phyloP scores from a whole-genome alignment of 2,329 filamentous ascomycete genomes.

The Hymenoscyphus linearis region DNA sequence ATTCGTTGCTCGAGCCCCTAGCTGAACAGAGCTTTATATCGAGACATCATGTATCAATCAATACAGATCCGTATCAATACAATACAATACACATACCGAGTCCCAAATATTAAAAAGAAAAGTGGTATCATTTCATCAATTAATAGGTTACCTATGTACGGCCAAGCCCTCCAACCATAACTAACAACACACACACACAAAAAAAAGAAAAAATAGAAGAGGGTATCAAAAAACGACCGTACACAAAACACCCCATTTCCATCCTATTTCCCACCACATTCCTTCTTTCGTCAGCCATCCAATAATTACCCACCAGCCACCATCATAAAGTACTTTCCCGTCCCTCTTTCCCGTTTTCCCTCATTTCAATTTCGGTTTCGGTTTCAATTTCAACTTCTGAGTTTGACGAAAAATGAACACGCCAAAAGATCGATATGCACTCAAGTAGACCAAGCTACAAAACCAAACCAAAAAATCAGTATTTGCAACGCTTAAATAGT shows the following conservation, averaged over 20 bases:
- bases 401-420: background rate
- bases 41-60: background rate
- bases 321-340: background rate
- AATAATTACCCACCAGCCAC: background rate
- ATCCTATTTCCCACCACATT: background rate
- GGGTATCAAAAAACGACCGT: background rate
- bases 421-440: background rate
- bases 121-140: background rate
- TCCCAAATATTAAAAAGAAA: background rate
- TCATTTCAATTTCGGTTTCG: no score
- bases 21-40: no score
- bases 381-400: no score
- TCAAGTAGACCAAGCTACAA: constrained; percentile 30
- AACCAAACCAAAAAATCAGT: constrained; percentile 21
- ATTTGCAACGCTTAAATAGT: constrained; percentile 57
- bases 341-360: background rate
- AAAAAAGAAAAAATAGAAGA: background rate
- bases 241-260: background rate
- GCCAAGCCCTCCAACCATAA: background rate
- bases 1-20: no score
- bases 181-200: no score
- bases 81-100: background rate
- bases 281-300: background rate
- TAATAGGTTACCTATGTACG: background rate
- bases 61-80: background rate